Evolutionary conservation across 2,329 filamentous ascomycete genomes (phyloP), one percentile per base, ranked within the genome.

Genomic region (Ramichloridium luteum): DNA sequence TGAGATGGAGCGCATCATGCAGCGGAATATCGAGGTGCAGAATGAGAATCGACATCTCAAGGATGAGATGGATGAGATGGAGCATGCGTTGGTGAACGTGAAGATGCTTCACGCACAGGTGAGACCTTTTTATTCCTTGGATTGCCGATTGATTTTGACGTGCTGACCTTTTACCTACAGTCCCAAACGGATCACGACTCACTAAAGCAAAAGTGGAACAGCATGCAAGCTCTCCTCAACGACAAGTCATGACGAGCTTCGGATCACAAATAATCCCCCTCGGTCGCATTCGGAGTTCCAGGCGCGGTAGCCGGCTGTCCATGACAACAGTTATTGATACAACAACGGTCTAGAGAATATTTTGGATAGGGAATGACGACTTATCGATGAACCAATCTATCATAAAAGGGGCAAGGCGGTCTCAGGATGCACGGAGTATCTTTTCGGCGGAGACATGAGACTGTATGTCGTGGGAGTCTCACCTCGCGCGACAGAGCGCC

Each of bases 31-130:
- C 40, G 84, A 92, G 49, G 86, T 96, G 5, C 86, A 96, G 50
- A 85, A 93, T 47, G 84, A 93, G 61, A 98, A 96, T 51, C 70
- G 80, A 38, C 73, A 69, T 36, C 62, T 98, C 45, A 86, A 94
- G 58, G 88, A 93, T 53, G 82, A 90, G 50, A 72, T 93, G 70
- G 70, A 74, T 4, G 85, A 94, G 46, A 81, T 96, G 65, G 90
- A 96, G 64, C 81, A 86, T 58, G 77, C 85, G 55, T 64, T 98
- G 44, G 88, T 98, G 41, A 74, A 79, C 53, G 90, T 85, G 1
- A 98, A 98, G 70, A 80, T 98, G 81, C 74, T 75, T 50, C 85
- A 86, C 63, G 90, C 90, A 33, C 84, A 94, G 77, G 88, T 93
- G 68, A 65, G 77, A 65, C 11, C 5, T 14, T 17, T 8, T 15